Evolutionary conservation across 345 rosid species (phyloP), one percentile per base, ranked within the genome.

Genomic region (Viola odorata): DNA sequence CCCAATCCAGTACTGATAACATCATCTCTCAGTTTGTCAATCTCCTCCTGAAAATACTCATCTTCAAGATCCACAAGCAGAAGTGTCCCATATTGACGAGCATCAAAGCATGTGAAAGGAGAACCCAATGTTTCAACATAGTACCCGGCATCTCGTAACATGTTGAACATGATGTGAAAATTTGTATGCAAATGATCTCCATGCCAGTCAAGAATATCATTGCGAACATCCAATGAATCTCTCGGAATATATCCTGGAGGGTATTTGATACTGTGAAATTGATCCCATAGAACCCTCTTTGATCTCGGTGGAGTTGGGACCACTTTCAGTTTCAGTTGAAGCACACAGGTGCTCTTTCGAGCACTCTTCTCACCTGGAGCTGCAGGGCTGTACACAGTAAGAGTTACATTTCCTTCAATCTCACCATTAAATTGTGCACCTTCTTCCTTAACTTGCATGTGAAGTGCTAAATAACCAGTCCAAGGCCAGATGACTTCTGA

Each of bases 171-270:
- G 53, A 85, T 79, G 67, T 92, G 98, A 71, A 80, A 92, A 78
- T 92, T 92, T 61, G 98, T 92, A 69, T 92, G 98, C 53, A 92
- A 91, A 70, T 92, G 98, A 85, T 92, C 98, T 36, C 98, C 98
- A 70, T 92, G 98, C 98, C 98, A 92, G 55, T 92, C 98, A 54
- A 92, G 96, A 75, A 92, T 92, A 75, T 92, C 98, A 66, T 90
- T 92, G 47, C 95, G 96, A 64, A 92, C 97, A 72, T 92, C 99
- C 81, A 92, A 80, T 50, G 99, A 92, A 79, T 92, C 99, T 72
- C 99, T 82, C 13, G 99, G 99, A 67, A 92, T 92, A 77, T 92
- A 92, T 55, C 97, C 99, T 36, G 99, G 99, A 78, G 99, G 99
- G 70, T 92, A 92, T 63, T 90, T 92, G 53, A 90, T 89, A 78